Evolutionary conservation across 2,329 filamentous ascomycete genomes (phyloP).

Genomic region (Grosmannia penicillata): DNA sequence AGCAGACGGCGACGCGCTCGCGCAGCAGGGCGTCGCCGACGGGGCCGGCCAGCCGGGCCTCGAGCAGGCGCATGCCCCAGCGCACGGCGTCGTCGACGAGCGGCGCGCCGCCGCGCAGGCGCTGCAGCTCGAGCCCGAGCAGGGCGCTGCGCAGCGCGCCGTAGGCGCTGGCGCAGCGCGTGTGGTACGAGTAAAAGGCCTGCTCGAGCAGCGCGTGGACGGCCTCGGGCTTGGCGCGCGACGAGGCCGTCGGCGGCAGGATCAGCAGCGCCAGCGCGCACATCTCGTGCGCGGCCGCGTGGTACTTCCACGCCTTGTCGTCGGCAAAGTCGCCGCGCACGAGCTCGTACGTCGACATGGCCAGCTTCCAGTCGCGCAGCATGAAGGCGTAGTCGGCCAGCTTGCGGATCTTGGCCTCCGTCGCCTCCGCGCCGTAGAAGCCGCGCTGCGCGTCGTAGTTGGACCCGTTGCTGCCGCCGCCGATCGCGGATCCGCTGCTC

Average conservation of each 20-base stretch:
- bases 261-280: constrained; percentile 72
- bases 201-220: constrained; percentile 81
- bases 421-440: constrained; percentile 69
- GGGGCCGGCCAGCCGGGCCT: constrained; percentile 56
- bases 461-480: constrained; percentile 25
- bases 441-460: constrained; percentile 71
- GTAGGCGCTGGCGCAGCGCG: constrained; percentile 65
- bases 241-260: constrained; percentile 53
- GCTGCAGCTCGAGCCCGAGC: constrained; percentile 65
- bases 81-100: constrained; percentile 74
- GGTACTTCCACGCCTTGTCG: constrained; percentile 93
- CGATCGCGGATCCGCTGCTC: constrained; percentile 39
- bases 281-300: constrained; percentile 93
- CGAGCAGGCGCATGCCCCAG: constrained; percentile 71
- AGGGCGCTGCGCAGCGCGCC: constrained; percentile 66
- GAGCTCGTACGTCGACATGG: constrained; percentile 83
- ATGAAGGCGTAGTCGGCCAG: constrained; percentile 93
- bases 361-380: constrained; percentile 89
- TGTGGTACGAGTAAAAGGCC: constrained; percentile 83
- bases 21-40: constrained; percentile 72
- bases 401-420: constrained; percentile 85
- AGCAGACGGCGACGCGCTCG: constrained; percentile 76
- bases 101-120: constrained; percentile 62
- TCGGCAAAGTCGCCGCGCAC: constrained; percentile 79
- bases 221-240: constrained; percentile 65